Conservation (phyloP, 345 rosid genomes). For the Carallia pectinifolia region DNA sequence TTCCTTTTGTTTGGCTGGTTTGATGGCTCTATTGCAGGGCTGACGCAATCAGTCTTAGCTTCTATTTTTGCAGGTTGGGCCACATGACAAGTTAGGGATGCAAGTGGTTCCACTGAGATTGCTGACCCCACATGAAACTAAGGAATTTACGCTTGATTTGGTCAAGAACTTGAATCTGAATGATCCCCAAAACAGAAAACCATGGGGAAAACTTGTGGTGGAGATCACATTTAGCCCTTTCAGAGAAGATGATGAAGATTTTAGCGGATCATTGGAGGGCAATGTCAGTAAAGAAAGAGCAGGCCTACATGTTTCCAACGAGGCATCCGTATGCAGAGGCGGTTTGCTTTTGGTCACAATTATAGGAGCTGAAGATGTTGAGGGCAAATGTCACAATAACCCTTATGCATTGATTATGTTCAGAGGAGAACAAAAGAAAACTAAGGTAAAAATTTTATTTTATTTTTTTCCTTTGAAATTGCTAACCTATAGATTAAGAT, state of each 20-base stretch:
- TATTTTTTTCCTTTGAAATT: too few species aligned
- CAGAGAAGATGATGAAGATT: conserved; percentile 33
- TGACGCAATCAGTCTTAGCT: neutral
- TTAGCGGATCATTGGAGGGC: conserved; percentile 19
- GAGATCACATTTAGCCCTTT: conserved; percentile 43
- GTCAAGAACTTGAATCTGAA: conserved; percentile 37
- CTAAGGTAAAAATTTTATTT: conserved; percentile 33
- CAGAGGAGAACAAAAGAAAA: conserved; percentile 48
- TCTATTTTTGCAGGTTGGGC: conserved; percentile 37
- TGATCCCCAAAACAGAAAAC: conserved; percentile 39
- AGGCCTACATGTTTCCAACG: conserved; percentile 8
- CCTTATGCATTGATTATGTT: conserved; percentile 46
- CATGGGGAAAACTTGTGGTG: conserved; percentile 41
- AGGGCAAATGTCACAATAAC: conserved; percentile 42
- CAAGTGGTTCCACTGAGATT: conserved; percentile 43
- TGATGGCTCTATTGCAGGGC: too few species aligned
- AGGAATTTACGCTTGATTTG: conserved; percentile 36
- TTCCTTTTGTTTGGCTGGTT: neutral
- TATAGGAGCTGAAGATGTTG: conserved; percentile 46
- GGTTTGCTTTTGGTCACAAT: conserved; percentile 45
- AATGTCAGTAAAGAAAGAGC: conserved; percentile 9
- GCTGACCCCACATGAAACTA: conserved; percentile 31
- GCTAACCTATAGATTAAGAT: too few species aligned
- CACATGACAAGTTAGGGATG: conserved; percentile 57
- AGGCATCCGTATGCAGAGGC: conserved; percentile 5